phyloP scores from a whole-genome alignment of 768 basidiomycete species.

The Podaxis sp. region DNA sequence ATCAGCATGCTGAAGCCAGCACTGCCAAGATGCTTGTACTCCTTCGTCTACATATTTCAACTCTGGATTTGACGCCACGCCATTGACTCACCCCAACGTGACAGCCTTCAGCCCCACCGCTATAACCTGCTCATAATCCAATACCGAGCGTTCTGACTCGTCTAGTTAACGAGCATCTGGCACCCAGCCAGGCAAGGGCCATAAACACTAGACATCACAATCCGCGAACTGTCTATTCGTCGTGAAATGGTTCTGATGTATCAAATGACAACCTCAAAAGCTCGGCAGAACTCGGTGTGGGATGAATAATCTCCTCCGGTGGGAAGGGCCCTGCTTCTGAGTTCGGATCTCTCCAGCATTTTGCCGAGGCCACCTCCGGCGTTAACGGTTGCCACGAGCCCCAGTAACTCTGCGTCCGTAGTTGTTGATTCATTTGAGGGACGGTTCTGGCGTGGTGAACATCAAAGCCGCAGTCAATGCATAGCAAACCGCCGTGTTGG shows the following conservation, averaged over 20 bases:
- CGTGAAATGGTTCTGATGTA: not conserved
- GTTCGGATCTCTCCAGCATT: not conserved
- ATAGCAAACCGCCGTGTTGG: not conserved
- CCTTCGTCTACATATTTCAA: not conserved
- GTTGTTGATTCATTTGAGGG: no score
- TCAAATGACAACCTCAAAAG: not conserved
- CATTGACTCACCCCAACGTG: not conserved
- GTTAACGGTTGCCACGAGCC: not conserved
- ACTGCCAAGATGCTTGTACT: not conserved
- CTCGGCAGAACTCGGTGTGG: no score
- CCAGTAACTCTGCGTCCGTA: not conserved
- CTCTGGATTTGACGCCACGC: not conserved
- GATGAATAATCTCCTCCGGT: no score
- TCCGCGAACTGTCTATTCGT: not conserved
- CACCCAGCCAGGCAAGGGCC: not conserved
- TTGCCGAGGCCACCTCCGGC: not conserved
- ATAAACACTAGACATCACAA: not conserved
- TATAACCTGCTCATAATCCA: no score
- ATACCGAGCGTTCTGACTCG: not conserved
- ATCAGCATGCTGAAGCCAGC: not conserved
- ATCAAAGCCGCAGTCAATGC: not conserved
- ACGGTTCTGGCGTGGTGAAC: no score
- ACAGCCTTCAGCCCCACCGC: not conserved
- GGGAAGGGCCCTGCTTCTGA: no score
- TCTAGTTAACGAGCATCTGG: not conserved